These are phyloP conservation scores for Monosporozyma aquatica DNA, from an alignment of 805 yeast genomes.

Conservation along the genomic window DNA sequence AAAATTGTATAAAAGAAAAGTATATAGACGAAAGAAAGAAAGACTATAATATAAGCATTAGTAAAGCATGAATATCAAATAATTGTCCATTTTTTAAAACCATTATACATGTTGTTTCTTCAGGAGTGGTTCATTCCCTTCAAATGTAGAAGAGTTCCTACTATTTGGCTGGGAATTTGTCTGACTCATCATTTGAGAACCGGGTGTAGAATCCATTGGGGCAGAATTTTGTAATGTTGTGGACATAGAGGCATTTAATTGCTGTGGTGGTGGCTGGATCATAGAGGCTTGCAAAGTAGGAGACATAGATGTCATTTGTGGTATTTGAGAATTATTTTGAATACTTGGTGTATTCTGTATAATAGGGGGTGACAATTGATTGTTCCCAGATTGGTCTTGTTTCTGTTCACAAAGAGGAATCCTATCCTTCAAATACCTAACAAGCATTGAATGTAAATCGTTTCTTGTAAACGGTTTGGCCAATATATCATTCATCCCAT, in stretches of 20 bases:
- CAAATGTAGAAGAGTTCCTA: background rate
- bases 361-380: slow-evolving; percentile 3
- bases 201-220: background rate
- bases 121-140: slow-evolving; percentile 9
- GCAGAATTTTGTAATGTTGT: background rate
- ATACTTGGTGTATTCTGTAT: slow-evolving; percentile 2
- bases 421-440: slow-evolving; percentile 56
- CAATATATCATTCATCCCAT: slow-evolving; percentile 86
- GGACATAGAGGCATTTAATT: background rate
- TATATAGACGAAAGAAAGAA: too few species aligned
- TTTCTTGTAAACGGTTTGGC: slow-evolving; percentile 91
- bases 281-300: slow-evolving; percentile 1
- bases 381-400: slow-evolving; percentile 1
- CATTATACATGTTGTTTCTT: slow-evolving; percentile 13
- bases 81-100: too few species aligned
- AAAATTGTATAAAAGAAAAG: too few species aligned
- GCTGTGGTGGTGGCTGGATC: slow-evolving; percentile 1
- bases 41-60: too few species aligned
- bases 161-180: slow-evolving; percentile 1
- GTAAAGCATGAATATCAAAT: too few species aligned
- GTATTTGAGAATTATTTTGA: slow-evolving; percentile 1
- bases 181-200: background rate
- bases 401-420: slow-evolving; percentile 31
- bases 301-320: background rate
- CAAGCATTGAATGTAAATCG: slow-evolving; percentile 68